A percentile compares a stretch with the other conserved stretches of the same genome.
Conservation (phyloP, 1,284 basidiomycete species). For the Athelia psychrophila region DNA sequence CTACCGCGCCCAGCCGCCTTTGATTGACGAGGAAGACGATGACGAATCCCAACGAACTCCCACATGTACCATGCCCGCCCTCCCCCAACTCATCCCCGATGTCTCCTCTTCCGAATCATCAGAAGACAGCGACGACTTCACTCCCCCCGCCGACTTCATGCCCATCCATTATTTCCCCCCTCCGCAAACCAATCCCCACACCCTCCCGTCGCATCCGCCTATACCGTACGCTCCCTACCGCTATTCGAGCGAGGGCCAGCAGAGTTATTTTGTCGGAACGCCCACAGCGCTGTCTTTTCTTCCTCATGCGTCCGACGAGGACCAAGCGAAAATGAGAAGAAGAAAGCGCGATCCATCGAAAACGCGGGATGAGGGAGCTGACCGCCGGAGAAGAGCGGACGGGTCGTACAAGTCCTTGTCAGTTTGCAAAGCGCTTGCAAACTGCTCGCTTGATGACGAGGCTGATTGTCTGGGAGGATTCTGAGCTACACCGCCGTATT, state of each 20-base stretch:
- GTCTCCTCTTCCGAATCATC: constrained; percentile 44
- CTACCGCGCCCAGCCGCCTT: constrained; percentile 5
- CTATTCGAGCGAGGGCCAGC: neutral
- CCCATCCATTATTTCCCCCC: neutral
- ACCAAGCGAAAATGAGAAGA: neutral
- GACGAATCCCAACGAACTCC: constrained; percentile 10
- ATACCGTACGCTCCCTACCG: neutral
- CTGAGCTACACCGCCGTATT: neutral
- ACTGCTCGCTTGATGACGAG: neutral
- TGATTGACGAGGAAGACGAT: constrained; percentile 1
- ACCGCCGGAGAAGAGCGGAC: neutral
- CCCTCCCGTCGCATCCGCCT: neutral
- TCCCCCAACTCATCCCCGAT: constrained; percentile 55
- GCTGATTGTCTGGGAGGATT: neutral
- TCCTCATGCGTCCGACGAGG: neutral
- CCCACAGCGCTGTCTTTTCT: neutral
- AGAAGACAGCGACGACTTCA: constrained; percentile 57
- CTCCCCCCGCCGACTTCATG: neutral
- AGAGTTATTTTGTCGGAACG: neutral
- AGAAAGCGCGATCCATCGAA: neutral
- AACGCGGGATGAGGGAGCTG: neutral
- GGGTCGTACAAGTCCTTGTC: neutral
- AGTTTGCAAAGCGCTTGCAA: neutral
- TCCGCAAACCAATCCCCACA: neutral
- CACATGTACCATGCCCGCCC: constrained; percentile 16